These are phyloP conservation scores for Acer saccharum DNA, from an alignment of 345 rosid genomes.

Conservation along the genomic window DNA sequence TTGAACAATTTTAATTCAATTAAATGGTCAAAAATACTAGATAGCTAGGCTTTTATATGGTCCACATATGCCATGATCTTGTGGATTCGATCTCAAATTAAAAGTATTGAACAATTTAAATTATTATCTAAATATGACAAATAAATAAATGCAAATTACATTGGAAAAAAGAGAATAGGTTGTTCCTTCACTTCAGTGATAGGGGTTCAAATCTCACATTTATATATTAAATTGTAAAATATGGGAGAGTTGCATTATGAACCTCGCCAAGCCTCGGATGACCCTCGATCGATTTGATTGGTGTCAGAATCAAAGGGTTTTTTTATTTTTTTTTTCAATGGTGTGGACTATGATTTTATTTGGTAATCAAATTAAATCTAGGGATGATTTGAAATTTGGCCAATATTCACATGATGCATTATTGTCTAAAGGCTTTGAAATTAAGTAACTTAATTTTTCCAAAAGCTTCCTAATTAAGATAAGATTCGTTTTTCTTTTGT, in stretches of 20 bases:
- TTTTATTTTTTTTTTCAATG: too few relatives aligned
- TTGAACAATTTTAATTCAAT: not conserved
- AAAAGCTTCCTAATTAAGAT: not conserved
- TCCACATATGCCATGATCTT: slow-evolving; percentile 2
- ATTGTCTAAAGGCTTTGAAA: not conserved
- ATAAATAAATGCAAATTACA: not conserved
- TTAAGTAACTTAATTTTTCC: not conserved
- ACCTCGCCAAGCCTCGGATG: too few relatives aligned
- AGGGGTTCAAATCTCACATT: too few relatives aligned
- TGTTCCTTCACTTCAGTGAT: too few relatives aligned
- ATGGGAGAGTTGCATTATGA: too few relatives aligned
- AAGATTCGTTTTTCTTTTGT: not conserved
- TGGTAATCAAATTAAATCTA: not conserved
- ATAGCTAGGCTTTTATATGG: not conserved
- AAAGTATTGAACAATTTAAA: not conserved
- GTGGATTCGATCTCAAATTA: not conserved
- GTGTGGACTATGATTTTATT: not conserved
- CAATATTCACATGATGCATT: not conserved
- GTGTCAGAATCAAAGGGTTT: too few relatives aligned
- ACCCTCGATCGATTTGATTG: too few relatives aligned
- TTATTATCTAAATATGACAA: not conserved
- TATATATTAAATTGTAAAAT: too few relatives aligned
- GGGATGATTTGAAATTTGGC: not conserved
- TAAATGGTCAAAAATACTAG: too few relatives aligned
- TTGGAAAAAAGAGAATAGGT: not conserved